Evolutionary conservation across 345 rosid species (phyloP), one percentile per base, ranked within the genome.

Genomic region (Ailanthus altissimus): DNA sequence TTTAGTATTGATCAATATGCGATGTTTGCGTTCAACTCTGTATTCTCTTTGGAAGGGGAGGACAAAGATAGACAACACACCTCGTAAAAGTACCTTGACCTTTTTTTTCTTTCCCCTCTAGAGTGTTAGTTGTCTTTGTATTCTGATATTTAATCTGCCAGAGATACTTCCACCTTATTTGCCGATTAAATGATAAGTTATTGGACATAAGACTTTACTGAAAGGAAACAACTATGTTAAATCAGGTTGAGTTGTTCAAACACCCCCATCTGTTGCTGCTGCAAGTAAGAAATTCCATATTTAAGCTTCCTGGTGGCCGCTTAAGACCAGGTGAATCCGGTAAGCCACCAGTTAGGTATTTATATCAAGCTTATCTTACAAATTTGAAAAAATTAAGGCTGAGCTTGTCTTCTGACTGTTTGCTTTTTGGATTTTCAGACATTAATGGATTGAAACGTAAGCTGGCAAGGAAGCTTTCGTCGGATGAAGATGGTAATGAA

Each of bases 261-360:
- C 98, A 90, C 67, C 96, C 98, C 25, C 99, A 95, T 86, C 47
- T 95, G 8, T 70, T 93, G 80, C 82, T 93, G 75, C 81, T 95
- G 85, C 97, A 93, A 83, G 67, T 83, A 66, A 85, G 84, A 79
- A 95, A 93, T 82, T 85, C 92, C 47, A 69, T 78, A 80, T 90
- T 88, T 75, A 89, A 85, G 89, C 96, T 95, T 78, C 98, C 97
- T 2, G 96, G 98, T 56, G 96, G 98, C 77, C 92, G 93, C 53
- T 61, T 95, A 61, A 89, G 96, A 80, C 94, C 87, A 4, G 87
- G 88, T 42, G 97, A 95, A 92, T 85, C 92, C 79, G 96, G 99
- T 93, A 79, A 78, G 8, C 66, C 43, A 45, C 2, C 72, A 36
- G 21, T 54, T 54, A 25, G 47, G 1, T 56, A n/a, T 47, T 63